Evolutionary conservation across 2,329 filamentous ascomycete species (phyloP), one percentile per base, ranked within the genome.

Genomic region (Sclerotinia subarctica): DNA sequence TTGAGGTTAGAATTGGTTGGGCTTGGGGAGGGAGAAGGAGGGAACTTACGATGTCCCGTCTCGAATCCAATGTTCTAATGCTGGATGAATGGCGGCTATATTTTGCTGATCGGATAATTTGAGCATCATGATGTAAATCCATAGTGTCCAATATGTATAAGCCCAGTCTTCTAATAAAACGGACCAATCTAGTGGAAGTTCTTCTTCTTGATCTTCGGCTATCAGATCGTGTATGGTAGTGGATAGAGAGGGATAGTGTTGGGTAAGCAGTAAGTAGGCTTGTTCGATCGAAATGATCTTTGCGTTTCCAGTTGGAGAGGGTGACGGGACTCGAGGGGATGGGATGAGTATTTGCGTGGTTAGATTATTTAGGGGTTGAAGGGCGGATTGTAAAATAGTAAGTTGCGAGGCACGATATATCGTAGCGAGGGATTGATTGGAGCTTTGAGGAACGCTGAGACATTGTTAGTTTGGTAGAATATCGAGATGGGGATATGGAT

Each of bases 241-340:
- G 44, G 68, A 65, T 3, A 73, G 24, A 21, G 66, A 63, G 1
- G 68, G 69, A 49, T 70, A 72, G 5, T 71, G 2, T 3, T 35
- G 29, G 19, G 64, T 26, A 2, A 76, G 59, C 63, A 71, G 74
- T 32, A 51, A 60, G 58, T 70, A 76, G 21, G 74, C 74, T 46
- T 66, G 69, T 32, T 73, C 72, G 13, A 76, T 64, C 19, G 73
- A 71, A 5, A 76, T 35, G 7, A 73, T 85, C 15, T 72, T 68
- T 8, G 66, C 49, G 10, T 57, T 42, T 2, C 44, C 24, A 24
- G 59, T 26, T 38, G n/a, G 5, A 11, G 15, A 38, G 19, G 21
- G 19, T 19, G 21, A 17, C 6, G 49, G 17, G 29, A 2, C 15
- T 64, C 32, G 64, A 68, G 59, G 4, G 26, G 44, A 19, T 63